phyloP scores from a whole-genome alignment of 257 asterid species.

The Nicotiana obtusifolia region DNA sequence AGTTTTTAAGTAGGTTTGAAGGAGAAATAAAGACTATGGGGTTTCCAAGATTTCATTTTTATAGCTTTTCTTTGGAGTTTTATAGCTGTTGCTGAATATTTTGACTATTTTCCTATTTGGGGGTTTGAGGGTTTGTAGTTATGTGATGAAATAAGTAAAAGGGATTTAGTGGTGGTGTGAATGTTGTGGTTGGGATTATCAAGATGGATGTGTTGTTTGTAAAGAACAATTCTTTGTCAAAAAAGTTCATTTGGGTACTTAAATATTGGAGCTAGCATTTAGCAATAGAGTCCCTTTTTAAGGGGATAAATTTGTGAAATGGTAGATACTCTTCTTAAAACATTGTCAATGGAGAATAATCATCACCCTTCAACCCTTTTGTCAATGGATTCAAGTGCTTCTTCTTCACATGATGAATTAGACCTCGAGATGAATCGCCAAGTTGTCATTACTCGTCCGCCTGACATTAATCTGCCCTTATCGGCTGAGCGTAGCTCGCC shows the following conservation, averaged over 20 bases:
- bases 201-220: constrained; percentile 10
- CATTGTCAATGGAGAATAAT: constrained; percentile 52
- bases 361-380: constrained; percentile 65
- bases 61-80: background rate
- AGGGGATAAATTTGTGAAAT: constrained; percentile 17
- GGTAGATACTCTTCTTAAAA: constrained; percentile 51
- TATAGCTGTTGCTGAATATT: background rate
- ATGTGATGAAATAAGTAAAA: constrained; percentile 21
- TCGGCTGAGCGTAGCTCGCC: constrained; percentile 65
- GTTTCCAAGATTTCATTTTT: background rate
- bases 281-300: background rate
- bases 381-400: constrained; percentile 71
- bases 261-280: constrained; percentile 10
- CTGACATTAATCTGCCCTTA: constrained; percentile 65
- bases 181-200: constrained; percentile 28
- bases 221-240: constrained; percentile 17
- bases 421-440: constrained; percentile 61
- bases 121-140: constrained; percentile 19
- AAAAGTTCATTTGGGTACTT: constrained; percentile 6
- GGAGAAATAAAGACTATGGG: background rate
- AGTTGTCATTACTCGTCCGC: constrained; percentile 47
- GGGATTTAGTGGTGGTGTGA: constrained; percentile 24
- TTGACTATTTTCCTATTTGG: background rate
- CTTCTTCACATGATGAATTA: constrained; percentile 45
- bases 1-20: background rate